Conservation (phyloP, 768 basidiomycete species). For the Flagelloscypha sp. region DNA sequence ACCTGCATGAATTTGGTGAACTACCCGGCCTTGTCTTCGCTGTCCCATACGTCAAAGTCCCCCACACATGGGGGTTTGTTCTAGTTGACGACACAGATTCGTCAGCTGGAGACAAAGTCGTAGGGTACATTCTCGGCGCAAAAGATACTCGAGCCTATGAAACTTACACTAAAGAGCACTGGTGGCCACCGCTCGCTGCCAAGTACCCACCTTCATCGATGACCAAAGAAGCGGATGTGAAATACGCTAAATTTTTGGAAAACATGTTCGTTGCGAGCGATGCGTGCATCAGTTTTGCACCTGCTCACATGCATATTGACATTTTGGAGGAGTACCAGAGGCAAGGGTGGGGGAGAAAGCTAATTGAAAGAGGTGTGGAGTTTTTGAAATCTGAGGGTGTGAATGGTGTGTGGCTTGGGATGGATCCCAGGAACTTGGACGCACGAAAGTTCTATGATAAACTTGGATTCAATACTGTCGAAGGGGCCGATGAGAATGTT, state of each 20-base stretch:
- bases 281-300: conserved; percentile 53
- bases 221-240: conserved; percentile 32
- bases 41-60: conserved; percentile 64
- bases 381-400: conserved; percentile 40
- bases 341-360: conserved; percentile 60
- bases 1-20: conserved; percentile 50
- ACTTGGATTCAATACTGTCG: conserved; percentile 53
- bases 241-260: conserved; percentile 32
- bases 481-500: conserved; percentile 39
- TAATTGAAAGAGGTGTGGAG: conserved; percentile 48
- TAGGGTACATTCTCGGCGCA: conserved; percentile 68
- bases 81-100: conserved; percentile 43
- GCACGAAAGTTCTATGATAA: conserved; percentile 56
- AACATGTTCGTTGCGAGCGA: conserved; percentile 39
- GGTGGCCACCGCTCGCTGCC: conserved; percentile 58
- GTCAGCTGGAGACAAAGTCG: conserved; percentile 32
- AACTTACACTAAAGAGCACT: conserved; percentile 39
- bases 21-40: conserved; percentile 69
- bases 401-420: conserved; percentile 56
- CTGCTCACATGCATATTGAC: conserved; percentile 72
- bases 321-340: conserved; percentile 59
- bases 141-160: conserved; percentile 62
- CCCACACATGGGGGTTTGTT: conserved; percentile 69
- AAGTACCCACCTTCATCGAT: conserved; percentile 38
- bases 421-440: conserved; percentile 53